Conservation (phyloP, 1,284 basidiomycete species). For the Porogramme epimiltina region DNA sequence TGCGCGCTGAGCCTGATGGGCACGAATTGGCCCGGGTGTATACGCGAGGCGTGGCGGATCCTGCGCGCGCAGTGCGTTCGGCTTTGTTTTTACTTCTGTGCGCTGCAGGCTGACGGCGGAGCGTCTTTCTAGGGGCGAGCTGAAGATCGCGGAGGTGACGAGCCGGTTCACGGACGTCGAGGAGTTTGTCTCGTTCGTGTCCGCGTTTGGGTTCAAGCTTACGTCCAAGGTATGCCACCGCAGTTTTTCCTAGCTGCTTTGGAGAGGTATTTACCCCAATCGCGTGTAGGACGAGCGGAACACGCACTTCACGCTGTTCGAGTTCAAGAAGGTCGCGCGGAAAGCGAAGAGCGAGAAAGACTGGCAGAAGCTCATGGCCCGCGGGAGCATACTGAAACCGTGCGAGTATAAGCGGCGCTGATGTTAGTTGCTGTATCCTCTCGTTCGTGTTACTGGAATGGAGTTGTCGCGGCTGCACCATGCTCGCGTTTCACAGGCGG, state of each 20-base stretch:
- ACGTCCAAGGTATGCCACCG: conserved; percentile 71
- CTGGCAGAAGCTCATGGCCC: conserved; percentile 62
- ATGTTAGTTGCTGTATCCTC: neutral
- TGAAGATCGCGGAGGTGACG: conserved; percentile 95
- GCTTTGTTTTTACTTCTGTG: neutral
- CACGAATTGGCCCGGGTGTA: conserved; percentile 91
- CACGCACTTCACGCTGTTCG: conserved; percentile 88
- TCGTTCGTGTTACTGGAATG: too few species aligned
- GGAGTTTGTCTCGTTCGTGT: conserved; percentile 75
- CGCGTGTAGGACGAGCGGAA: conserved; percentile 73
- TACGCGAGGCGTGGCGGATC: conserved; percentile 89
- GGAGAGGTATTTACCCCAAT: conserved; percentile 3
- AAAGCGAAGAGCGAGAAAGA: conserved; percentile 55
- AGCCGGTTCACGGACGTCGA: conserved; percentile 81
- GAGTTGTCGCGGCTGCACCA: too few species aligned
- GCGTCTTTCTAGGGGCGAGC: conserved; percentile 63
- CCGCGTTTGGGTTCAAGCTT: conserved; percentile 80
- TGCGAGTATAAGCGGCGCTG: conserved; percentile 97
- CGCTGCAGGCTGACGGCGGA: neutral
- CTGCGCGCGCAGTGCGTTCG: conserved; percentile 75
- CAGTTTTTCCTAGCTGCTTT: neutral
- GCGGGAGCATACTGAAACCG: conserved; percentile 77
- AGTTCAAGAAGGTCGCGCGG: conserved; percentile 71
- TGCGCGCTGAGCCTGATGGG: conserved; percentile 98
- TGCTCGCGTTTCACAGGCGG: too few species aligned